Percentiles rank a stretch among this genome's conserved stretches.
phyloP scores from a whole-genome alignment of 1,139 yeast genomes.

The Scheffersomyces segobiensis region DNA sequence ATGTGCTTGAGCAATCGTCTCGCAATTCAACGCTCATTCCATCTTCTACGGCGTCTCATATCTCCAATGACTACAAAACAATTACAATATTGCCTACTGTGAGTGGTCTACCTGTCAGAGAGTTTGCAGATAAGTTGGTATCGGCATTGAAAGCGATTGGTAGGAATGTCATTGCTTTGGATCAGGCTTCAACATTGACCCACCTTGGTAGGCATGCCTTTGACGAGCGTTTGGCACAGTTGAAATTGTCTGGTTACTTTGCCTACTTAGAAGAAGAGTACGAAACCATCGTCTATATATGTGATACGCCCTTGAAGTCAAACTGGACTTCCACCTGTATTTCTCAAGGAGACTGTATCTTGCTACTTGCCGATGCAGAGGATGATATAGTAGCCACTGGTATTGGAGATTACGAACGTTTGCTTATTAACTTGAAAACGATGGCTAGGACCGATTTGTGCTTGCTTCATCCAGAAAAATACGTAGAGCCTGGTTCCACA shows the following conservation, averaged over 20 bases:
- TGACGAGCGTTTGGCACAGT: slow-evolving; percentile 73
- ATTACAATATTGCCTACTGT: slow-evolving; percentile 82
- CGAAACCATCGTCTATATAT: slow-evolving; percentile 83
- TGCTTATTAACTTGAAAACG: slow-evolving; percentile 73
- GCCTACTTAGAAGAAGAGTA: slow-evolving; percentile 89
- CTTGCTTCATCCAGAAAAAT: slow-evolving; percentile 78
- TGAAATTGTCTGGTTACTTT: slow-evolving; percentile 85
- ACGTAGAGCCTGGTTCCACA: slow-evolving; percentile 83
- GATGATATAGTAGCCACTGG: slow-evolving; percentile 62
- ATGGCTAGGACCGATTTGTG: slow-evolving; percentile 89
- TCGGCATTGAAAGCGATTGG: slow-evolving; percentile 73
- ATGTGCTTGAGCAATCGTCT: background rate
- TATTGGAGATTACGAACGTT: slow-evolving; percentile 82
- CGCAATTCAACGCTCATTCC: slow-evolving; percentile 12
- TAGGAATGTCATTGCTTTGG: slow-evolving; percentile 71
- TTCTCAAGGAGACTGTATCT: slow-evolving; percentile 89
- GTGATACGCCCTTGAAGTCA: slow-evolving; percentile 81
- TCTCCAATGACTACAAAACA: slow-evolving; percentile 66
- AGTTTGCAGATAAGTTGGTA: slow-evolving; percentile 75
- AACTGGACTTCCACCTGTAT: slow-evolving; percentile 93
- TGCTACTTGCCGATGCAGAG: slow-evolving; percentile 68
- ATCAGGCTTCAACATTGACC: slow-evolving; percentile 76
- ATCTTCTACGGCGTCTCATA: slow-evolving; percentile 29
- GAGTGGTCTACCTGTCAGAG: slow-evolving; percentile 77
- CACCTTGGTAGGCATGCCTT: slow-evolving; percentile 93